A percentile compares a stretch with the other conserved stretches of the same genome.
These are phyloP conservation scores for Phytophthora capsici DNA, from an alignment of 352 stramenopile species.

Conservation along the genomic window DNA sequence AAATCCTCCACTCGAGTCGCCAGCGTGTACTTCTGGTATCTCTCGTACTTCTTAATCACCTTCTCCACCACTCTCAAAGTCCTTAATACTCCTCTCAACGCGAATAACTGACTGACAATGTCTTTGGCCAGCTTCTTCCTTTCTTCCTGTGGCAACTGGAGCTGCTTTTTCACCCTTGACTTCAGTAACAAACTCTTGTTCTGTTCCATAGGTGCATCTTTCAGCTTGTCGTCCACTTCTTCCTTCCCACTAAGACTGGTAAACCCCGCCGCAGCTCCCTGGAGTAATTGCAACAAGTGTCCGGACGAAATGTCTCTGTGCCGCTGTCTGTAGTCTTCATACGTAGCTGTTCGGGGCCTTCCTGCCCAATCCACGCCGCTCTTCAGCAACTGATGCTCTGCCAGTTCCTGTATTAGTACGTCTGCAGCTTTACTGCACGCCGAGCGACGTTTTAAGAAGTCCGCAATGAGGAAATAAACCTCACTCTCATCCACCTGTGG, in stretches of 20 bases:
- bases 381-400: constrained; percentile 60
- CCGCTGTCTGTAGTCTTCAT: constrained; percentile 77
- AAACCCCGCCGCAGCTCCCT: constrained; percentile 32
- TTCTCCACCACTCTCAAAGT: constrained; percentile 67
- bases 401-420: constrained; percentile 70
- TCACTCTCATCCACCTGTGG: constrained; percentile 51
- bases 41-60: constrained; percentile 79
- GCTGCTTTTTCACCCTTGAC: constrained; percentile 41
- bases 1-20: constrained; percentile 60
- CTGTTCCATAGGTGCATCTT: constrained; percentile 16
- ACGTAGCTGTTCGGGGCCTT: constrained; percentile 50
- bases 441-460: constrained; percentile 79
- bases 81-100: constrained; percentile 47
- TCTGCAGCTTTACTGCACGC: constrained; percentile 70
- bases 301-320: constrained; percentile 72
- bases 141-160: constrained; percentile 43
- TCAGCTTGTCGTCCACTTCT: constrained; percentile 10
- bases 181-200: constrained; percentile 66
- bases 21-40: constrained; percentile 59
- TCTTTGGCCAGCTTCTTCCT: constrained; percentile 60
- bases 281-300: constrained; percentile 71
- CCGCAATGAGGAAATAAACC: constrained; percentile 87
- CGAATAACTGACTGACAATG: constrained; percentile 57
- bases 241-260: constrained; percentile 21
- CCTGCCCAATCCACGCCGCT: constrained; percentile 77